Conservation (phyloP, 2,329 filamentous ascomycete species). For the Septoria linicola region DNA sequence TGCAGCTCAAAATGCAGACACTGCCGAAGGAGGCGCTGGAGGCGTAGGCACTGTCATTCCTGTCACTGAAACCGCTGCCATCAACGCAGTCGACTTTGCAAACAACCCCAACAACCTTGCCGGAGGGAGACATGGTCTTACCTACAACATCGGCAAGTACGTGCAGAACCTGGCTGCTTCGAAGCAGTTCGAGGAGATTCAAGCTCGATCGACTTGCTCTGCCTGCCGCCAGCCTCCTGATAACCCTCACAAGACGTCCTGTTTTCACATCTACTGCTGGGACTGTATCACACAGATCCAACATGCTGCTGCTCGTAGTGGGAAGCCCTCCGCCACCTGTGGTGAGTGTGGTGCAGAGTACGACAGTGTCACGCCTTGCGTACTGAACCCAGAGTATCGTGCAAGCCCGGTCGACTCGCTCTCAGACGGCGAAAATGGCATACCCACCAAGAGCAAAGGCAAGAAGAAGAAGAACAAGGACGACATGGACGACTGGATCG, state of each 20-base stretch:
- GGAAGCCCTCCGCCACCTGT: slow-evolving; percentile 34
- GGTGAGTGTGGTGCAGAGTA: slow-evolving; percentile 38
- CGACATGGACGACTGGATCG: slow-evolving; percentile 41
- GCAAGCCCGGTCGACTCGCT: slow-evolving; percentile 17
- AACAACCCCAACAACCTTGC: slow-evolving; percentile 15
- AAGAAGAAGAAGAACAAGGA: slow-evolving; percentile 30
- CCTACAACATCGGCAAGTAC: slow-evolving; percentile 44
- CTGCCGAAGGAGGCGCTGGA: slow-evolving; percentile 21
- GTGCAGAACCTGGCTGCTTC: slow-evolving; percentile 40
- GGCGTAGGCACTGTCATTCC: slow-evolving; percentile 23
- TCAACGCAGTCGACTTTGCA: slow-evolving; percentile 21
- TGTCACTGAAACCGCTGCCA: slow-evolving; percentile 20
- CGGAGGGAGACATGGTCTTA: slow-evolving; percentile 41
- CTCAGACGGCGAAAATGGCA: neutral
- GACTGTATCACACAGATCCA: slow-evolving; percentile 46
- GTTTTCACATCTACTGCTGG: slow-evolving; percentile 57
- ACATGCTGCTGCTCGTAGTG: slow-evolving; percentile 32
- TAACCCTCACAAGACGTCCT: slow-evolving; percentile 49
- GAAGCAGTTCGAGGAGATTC: slow-evolving; percentile 41
- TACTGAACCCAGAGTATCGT: neutral
- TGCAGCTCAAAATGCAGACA: slow-evolving; percentile 11
- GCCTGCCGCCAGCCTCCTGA: slow-evolving; percentile 45
- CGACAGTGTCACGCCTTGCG: slow-evolving; percentile 9
- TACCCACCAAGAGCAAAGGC: slow-evolving; percentile 14
- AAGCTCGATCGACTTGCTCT: slow-evolving; percentile 41